Evolutionary conservation across 495 filamentous ascomycete species (phyloP), one percentile per base, ranked within the genome.

Genomic region (Hypoxylon fuscum): DNA sequence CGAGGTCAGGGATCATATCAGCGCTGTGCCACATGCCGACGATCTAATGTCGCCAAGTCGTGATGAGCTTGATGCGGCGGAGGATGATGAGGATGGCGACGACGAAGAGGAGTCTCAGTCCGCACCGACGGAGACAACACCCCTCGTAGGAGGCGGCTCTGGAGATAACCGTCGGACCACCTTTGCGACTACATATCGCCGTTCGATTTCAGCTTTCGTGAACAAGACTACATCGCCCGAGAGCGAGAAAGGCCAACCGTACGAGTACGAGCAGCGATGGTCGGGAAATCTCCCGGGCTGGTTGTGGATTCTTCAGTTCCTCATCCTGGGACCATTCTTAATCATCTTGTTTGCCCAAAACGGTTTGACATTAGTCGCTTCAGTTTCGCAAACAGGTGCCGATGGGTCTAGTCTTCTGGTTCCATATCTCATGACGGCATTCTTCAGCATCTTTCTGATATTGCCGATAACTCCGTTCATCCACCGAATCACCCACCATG

Each of bases 221-320:
- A 71, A 68, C 43, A 68, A 68, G 6, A 68, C 73, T 34, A 72
- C 60, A 53, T 66, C 70, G 25, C 43, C 56, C 21, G 64, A 71
- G 9, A 50, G 53, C 1, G 53, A 59, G 1, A 63, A 65, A 22
- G 51, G 46, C 44, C 73, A 22, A 62, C 81, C 90, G 4, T 96
- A 89, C 62, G 85, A 83, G n/a, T 76, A 83, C 41, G 94, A 98
- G 68, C 95, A 98, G 69, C 68, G 81, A 3, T 98, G 95, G 95
- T 94, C 90, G 59, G 83, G 81, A 20, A 79, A 82, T 17, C 71
- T 98, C 34, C 93, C 92, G 1, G 82, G 81, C 23, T 96, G 89
- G 88, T 84, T 87, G 18, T 98, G 95, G 95, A 71, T 93, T 29
- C 62, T 93, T 15, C 91, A 98, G 70, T 90, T 97, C 60, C 77